A percentile compares a stretch with the other conserved stretches of the same genome.
phyloP scores from a whole-genome alignment of 345 rosid species.

The Clarkia xantiana region DNA sequence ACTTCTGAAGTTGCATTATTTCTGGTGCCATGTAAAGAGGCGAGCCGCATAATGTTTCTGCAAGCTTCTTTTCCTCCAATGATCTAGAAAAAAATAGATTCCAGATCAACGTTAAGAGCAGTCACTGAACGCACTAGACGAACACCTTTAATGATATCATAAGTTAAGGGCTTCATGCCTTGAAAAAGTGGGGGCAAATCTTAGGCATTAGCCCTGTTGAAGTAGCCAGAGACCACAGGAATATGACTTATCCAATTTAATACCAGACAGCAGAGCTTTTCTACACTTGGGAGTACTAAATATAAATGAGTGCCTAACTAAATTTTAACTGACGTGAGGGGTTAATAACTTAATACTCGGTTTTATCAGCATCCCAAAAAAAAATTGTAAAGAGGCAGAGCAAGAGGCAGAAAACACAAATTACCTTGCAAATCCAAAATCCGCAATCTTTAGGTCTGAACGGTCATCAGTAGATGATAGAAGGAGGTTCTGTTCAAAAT shows the following conservation, averaged over 20 bases:
- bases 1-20: slow-evolving; percentile 95
- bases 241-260: background rate
- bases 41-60: slow-evolving; percentile 96
- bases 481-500: slow-evolving; percentile 75
- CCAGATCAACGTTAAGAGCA: background rate
- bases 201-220: too few species aligned
- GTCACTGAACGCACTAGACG: too few species aligned
- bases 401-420: background rate
- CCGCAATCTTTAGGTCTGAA: slow-evolving; percentile 83
- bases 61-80: slow-evolving; percentile 80
- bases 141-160: too few species aligned
- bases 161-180: too few species aligned
- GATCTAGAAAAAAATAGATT: slow-evolving; percentile 38
- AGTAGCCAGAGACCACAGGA: too few species aligned
- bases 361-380: background rate
- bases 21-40: slow-evolving; percentile 99
- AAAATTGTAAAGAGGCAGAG: background rate
- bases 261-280: too few species aligned
- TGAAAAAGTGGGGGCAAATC: too few species aligned
- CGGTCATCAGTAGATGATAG: slow-evolving; percentile 47
- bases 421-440: slow-evolving; percentile 99
- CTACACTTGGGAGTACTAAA: too few species aligned
- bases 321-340: background rate
- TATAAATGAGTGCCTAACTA: too few species aligned
- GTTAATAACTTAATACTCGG: background rate